These are phyloP conservation scores for Tolypocladium pustulatum DNA, from an alignment of 2,329 filamentous ascomycete species.

Conservation along the genomic window DNA sequence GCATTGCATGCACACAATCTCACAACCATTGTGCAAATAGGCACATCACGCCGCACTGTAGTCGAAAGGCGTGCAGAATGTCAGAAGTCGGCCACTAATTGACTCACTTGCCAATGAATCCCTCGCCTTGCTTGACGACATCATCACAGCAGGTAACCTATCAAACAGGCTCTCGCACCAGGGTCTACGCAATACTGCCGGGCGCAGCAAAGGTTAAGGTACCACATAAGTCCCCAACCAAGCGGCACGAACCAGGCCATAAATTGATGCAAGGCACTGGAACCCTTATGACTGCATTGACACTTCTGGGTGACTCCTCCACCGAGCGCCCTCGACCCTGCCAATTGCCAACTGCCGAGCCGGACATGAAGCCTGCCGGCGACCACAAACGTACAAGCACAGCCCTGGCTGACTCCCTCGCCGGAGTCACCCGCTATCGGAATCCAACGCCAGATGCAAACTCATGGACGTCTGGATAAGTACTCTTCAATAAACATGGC, in stretches of 20 bases:
- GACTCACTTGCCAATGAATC: background rate
- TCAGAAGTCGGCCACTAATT: background rate
- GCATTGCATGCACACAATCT: no score
- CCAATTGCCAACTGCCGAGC: background rate
- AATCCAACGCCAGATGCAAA: no score
- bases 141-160: background rate
- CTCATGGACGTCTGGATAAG: no score
- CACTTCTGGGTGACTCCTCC: background rate
- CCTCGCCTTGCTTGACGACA: background rate
- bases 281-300: no score
- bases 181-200: background rate
- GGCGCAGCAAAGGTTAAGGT: background rate
- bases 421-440: no score
- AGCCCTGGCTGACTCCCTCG: background rate
- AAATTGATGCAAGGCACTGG: no score
- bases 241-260: no score
- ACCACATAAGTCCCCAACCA: background rate
- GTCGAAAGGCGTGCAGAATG: background rate
- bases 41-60: background rate
- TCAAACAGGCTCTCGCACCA: background rate
- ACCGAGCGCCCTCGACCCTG: background rate
- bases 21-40: no score
- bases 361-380: background rate
- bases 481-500: no score
- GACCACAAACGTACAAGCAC: background rate